Percentiles rank a stretch among this genome's conserved stretches.
Conservation (phyloP, 352 stramenopile species). For the Globisporangium nunn region DNA sequence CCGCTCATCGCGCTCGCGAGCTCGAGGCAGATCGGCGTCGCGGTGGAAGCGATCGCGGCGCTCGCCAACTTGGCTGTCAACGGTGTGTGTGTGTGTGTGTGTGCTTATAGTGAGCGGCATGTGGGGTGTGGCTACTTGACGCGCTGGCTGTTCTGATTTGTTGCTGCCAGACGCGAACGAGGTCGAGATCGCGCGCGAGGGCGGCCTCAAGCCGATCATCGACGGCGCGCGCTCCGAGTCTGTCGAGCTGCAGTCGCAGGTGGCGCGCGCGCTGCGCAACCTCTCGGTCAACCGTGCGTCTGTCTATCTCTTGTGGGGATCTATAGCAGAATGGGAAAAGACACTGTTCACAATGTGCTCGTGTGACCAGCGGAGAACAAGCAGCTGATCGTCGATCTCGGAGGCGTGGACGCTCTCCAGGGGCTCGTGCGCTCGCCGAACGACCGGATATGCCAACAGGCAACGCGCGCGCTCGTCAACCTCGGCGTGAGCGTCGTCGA, state of each 20-base stretch:
- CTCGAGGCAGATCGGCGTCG: constrained; percentile 80
- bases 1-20: constrained; percentile 77
- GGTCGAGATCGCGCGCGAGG: constrained; percentile 84
- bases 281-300: constrained; percentile 89
- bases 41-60: constrained; percentile 90
- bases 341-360: no score
- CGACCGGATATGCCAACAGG: constrained; percentile 87
- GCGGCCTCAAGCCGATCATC: constrained; percentile 89
- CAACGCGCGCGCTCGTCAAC: constrained; percentile 82
- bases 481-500: constrained; percentile 82
- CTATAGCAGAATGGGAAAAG: no score
- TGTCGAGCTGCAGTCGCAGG: constrained; percentile 83
- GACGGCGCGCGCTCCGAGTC: constrained; percentile 71
- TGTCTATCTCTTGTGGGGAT: no score
- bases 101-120: no score
- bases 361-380: constrained; percentile 75
- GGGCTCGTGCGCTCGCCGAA: constrained; percentile 71
- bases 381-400: constrained; percentile 78
- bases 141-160: no score
- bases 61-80: constrained; percentile 94
- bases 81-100: constrained; percentile 25
- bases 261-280: constrained; percentile 89
- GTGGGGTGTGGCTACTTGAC: no score
- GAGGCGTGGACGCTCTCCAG: constrained; percentile 77
- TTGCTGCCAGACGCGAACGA: constrained; percentile 89